Base-by-base conservation (phyloP, 441 rosid genomes). In the Adansonia grandidieri region DNA sequence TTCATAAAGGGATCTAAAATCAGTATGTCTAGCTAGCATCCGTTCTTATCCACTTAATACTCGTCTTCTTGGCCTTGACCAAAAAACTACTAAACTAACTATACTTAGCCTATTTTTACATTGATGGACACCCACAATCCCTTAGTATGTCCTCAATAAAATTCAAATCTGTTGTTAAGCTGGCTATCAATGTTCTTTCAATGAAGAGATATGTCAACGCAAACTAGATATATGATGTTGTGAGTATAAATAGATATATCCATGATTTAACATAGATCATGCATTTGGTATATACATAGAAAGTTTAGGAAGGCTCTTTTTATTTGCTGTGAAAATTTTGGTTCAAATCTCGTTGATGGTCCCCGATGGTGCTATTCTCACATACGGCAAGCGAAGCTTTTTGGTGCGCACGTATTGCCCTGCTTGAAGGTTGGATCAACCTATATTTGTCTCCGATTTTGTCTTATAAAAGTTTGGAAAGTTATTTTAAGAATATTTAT, bases 101-200 rank as follows among this genome's bases (percentile, higher is more conserved):
- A 3, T 15, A 8, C 5, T 50, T 50, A 22, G 60, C 40, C 14
- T 19, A 24, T 50, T 24, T 70, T 50, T 13, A 6, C 62, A 40
- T 15, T 8, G 45, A 71, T 71, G 74, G 45, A 51, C 22, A 51
- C 61, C 74, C 19, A 15, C 22, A 51, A 28, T 71, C 24, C 28
- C 74, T 6, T 24, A 13, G 19, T 37, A 0, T 37, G 47, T 64
- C 69, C 47, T 14, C 69, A 11, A 37, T 1, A 2, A n/a, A 15
- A 15, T 9, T 6, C 19, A 28, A 64, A 40, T 37, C 45, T 64
- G 6, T 32, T 37, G 40, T 1, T 17, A 10, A 57, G 10, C 19
- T 17, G 2, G 24, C 20, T 57, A 19, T 19, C 28, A 57, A 13
- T 19, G 28, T 58, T 24, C 28, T 24, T 24, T 24, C 28, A 24